Evolutionary conservation across 495 filamentous ascomycete genomes (phyloP).

Genomic region (Aspergillus baeticus): DNA sequence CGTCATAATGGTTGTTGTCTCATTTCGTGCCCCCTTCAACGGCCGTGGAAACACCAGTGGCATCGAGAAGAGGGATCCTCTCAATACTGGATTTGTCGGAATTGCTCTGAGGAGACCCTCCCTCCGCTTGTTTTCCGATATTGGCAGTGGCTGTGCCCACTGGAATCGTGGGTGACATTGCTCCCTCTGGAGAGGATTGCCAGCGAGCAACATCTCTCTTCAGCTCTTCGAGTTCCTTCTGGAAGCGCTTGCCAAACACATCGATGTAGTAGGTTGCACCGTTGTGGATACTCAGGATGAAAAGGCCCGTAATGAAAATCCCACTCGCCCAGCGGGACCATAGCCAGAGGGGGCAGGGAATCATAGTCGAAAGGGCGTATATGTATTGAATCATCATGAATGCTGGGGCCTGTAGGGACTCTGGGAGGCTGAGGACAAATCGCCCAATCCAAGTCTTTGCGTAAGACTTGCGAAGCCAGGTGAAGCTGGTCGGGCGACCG

Average conservation of each 20-base stretch:
- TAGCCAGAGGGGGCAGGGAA: conserved; percentile 94
- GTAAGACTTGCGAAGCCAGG: conserved; percentile 92
- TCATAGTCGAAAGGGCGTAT: conserved; percentile 89
- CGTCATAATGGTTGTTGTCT: not conserved
- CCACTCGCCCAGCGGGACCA: conserved; percentile 81
- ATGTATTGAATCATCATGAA: conserved; percentile 96
- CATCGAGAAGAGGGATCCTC: conserved; percentile 42
- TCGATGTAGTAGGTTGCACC: conserved; percentile 97
- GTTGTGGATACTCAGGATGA: conserved; percentile 90
- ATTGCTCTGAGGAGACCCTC: conserved; percentile 6
- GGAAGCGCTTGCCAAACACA: conserved; percentile 92
- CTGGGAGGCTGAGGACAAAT: conserved; percentile 75
- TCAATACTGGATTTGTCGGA: conserved; percentile 40
- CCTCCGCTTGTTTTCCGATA: conserved; percentile 11
- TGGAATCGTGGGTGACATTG: conserved; percentile 29
- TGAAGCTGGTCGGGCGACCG: conserved; percentile 92
- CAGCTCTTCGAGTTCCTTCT: conserved; percentile 91
- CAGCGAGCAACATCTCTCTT: conserved; percentile 87
- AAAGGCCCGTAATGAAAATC: conserved; percentile 72
- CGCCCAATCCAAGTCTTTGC: conserved; percentile 83
- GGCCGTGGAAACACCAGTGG: conserved; percentile 28
- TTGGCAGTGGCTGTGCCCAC: conserved; percentile 21
- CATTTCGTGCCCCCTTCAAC: conserved; percentile 12
- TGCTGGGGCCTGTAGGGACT: conserved; percentile 73
- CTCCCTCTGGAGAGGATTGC: conserved; percentile 58